Percentiles rank a stretch among this genome's conserved stretches.
Conservation (phyloP, 306 rosid species). For the Arachis hypogaea region DNA sequence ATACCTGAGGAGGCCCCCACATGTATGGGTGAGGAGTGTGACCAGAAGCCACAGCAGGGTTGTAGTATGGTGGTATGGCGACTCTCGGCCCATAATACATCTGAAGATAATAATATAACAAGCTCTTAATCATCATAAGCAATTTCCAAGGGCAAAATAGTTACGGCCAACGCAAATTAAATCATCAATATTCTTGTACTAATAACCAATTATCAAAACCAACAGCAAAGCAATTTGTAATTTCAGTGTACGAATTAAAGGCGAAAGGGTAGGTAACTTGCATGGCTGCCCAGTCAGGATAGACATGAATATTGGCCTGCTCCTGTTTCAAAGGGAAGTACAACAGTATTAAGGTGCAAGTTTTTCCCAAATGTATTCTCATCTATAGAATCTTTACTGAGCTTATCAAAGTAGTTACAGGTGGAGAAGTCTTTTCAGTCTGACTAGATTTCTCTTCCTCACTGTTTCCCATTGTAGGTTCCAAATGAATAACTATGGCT, state of each 20-base stretch:
- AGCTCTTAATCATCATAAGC: conserved; percentile 21
- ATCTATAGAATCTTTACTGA: conserved; percentile 5
- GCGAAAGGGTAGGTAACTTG: conserved; percentile 57
- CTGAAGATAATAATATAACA: conserved; percentile 44
- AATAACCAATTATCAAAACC: neutral
- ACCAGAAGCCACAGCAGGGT: conserved; percentile 72
- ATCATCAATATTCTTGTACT: neutral
- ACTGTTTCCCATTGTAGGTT: conserved; percentile 66
- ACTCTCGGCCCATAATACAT: conserved; percentile 94
- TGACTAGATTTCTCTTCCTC: conserved; percentile 68
- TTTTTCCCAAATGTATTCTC: conserved; percentile 4
- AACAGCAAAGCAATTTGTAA: conserved; percentile 1
- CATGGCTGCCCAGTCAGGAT: conserved; percentile 97
- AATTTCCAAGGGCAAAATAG: neutral
- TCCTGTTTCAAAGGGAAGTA: conserved; percentile 54
- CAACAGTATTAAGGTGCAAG: conserved; percentile 13
- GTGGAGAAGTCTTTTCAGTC: conserved; percentile 67
- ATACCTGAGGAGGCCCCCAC: conserved; percentile 97
- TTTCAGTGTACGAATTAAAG: neutral
- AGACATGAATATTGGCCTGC: conserved; percentile 65
- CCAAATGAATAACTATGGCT: conserved; percentile 15
- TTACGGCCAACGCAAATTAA: conserved; percentile 17
- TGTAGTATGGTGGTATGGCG: conserved; percentile 82
- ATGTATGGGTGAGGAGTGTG: conserved; percentile 90
- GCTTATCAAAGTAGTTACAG: conserved; percentile 54